These are phyloP conservation scores for Dothideomycetidae sp. DNA, from an alignment of 2,329 filamentous ascomycete genomes.

Conservation along the genomic window DNA sequence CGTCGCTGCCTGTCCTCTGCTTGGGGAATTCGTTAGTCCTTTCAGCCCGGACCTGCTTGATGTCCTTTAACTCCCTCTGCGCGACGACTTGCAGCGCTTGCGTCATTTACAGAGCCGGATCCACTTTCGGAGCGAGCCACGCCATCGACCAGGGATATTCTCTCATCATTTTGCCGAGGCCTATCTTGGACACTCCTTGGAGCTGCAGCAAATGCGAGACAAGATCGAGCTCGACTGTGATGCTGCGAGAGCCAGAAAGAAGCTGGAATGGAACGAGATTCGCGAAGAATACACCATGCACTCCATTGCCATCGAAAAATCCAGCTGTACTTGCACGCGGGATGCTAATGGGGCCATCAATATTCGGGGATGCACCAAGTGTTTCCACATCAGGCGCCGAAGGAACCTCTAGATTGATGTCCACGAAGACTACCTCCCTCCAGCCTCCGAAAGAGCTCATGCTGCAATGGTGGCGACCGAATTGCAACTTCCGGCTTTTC, in stretches of 20 bases:
- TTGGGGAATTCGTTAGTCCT: slow-evolving; percentile 38
- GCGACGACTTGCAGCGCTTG: slow-evolving; percentile 38
- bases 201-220: background rate
- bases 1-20: slow-evolving; percentile 29
- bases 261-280: slow-evolving; percentile 29
- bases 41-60: slow-evolving; percentile 40
- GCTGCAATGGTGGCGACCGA: slow-evolving; percentile 40
- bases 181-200: background rate
- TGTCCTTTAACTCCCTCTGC: slow-evolving; percentile 36
- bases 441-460: slow-evolving; percentile 20
- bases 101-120: slow-evolving; percentile 38
- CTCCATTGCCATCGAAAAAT: background rate
- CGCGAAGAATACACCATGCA: slow-evolving; percentile 5
- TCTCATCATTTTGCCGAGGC: background rate
- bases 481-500: slow-evolving; percentile 30
- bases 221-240: slow-evolving; percentile 22
- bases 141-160: background rate
- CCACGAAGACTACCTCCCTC: slow-evolving; percentile 37
- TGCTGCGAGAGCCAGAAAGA: slow-evolving; percentile 17
- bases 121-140: slow-evolving; percentile 1
- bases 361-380: slow-evolving; percentile 30
- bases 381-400: slow-evolving; percentile 24
- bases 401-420: slow-evolving; percentile 31
- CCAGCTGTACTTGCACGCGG: background rate
- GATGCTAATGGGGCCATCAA: background rate